Percentiles rank a stretch among this genome's conserved stretches.
Conservation (phyloP, 257 asterid species). For the Solanum paucissectum region DNA sequence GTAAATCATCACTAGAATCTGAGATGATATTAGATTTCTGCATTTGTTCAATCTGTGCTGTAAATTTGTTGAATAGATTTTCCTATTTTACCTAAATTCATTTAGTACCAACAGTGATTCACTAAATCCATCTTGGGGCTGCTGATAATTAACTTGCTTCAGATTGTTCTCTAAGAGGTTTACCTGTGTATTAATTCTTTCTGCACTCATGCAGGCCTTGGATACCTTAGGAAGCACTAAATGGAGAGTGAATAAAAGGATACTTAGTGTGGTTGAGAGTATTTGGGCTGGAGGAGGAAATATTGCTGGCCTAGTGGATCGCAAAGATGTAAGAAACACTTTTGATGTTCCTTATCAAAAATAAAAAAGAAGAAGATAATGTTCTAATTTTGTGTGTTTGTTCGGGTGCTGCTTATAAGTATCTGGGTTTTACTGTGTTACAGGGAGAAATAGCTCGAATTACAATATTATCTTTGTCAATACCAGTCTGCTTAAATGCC, state of each 20-base stretch:
- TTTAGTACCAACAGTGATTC: not conserved
- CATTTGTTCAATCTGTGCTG: not conserved
- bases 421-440: not conserved
- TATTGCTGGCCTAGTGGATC: constrained; percentile 75
- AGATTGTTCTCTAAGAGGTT: not conserved
- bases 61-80: not conserved
- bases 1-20: not conserved
- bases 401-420: not conserved
- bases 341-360: not conserved
- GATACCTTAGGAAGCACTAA: constrained; percentile 87
- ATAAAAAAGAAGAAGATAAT: not conserved
- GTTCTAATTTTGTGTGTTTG: not conserved
- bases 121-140: not conserved
- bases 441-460: not conserved
- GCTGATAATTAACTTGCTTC: not conserved
- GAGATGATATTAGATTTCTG: not conserved
- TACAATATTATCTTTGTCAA: not conserved
- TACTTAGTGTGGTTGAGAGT: constrained; percentile 71
- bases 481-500: not conserved
- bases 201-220: constrained; percentile 56
- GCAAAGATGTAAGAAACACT: constrained; percentile 59
- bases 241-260: constrained; percentile 85
- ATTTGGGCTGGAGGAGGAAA: constrained; percentile 92
- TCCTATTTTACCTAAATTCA: not conserved
- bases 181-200: not conserved